phyloP scores from a whole-genome alignment of 176 grass and related monocot species.

The Areca catechu region DNA sequence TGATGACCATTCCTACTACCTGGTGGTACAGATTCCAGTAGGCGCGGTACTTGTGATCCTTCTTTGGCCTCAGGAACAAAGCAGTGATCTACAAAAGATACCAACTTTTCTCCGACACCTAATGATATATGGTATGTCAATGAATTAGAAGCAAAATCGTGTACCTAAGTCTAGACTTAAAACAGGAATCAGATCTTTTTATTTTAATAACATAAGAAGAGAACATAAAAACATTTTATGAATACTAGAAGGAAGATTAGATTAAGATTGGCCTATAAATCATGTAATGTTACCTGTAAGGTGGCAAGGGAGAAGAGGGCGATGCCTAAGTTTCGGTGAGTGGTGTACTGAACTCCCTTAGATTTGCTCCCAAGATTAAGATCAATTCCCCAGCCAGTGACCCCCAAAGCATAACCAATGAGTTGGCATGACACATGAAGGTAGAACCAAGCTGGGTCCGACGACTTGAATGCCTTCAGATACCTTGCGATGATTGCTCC shows the following conservation, averaged over 20 bases:
- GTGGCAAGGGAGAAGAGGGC: constrained; percentile 65
- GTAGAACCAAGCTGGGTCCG: constrained; percentile 78
- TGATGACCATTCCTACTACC: constrained; percentile 49
- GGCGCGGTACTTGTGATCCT: constrained; percentile 49
- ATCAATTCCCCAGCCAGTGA: constrained; percentile 72
- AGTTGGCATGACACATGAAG: constrained; percentile 66
- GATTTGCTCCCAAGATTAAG: constrained; percentile 70
- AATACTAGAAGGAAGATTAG: too few species aligned
- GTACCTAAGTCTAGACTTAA: too few species aligned
- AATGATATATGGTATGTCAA: background rate
- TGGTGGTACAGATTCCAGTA: constrained; percentile 83
- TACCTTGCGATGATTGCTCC: constrained; percentile 68
- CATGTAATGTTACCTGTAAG: constrained; percentile 40
- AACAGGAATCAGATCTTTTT: too few species aligned
- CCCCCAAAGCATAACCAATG: constrained; percentile 54
- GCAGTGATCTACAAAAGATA: constrained; percentile 49
- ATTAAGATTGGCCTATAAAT: too few species aligned
- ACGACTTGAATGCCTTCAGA: constrained; percentile 61
- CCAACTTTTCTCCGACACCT: background rate
- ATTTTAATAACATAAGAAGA: too few species aligned
- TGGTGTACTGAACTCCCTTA: constrained; percentile 59
- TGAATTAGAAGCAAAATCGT: too few species aligned
- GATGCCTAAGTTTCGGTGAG: constrained; percentile 68
- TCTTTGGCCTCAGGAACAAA: constrained; percentile 60
- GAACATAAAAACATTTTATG: too few species aligned